Percentiles rank a stretch among this genome's conserved stretches.
Evolutionary conservation across 176 grass and related monocot species (phyloP).

Genomic region (Cocos nucifera): DNA sequence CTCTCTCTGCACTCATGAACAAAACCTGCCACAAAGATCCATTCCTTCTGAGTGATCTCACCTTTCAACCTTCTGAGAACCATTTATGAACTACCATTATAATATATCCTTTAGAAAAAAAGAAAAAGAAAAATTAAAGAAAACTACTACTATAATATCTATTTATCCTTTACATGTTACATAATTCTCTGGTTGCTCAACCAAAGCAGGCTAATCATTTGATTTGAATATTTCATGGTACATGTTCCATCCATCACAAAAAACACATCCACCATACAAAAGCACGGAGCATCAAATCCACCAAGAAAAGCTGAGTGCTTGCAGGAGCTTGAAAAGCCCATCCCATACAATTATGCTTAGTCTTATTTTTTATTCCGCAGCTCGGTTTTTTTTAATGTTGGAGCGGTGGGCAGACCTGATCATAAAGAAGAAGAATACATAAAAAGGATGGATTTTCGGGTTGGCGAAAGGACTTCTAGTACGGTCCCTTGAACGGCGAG

Average conservation of each 20-base stretch:
- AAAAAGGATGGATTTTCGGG: background rate
- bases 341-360: background rate
- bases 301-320: constrained; percentile 22
- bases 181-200: background rate
- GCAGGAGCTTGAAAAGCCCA: constrained; percentile 37
- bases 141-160: too few relatives aligned
- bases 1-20: background rate
- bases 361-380: too few relatives aligned
- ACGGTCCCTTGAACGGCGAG: too few relatives aligned
- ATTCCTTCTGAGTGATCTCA: constrained; percentile 1
- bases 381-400: too few relatives aligned
- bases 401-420: constrained; percentile 23
- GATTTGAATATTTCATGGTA: constrained; percentile 24
- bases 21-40: constrained; percentile 5
- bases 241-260: constrained; percentile 24
- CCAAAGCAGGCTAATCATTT: constrained; percentile 26
- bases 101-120: too few relatives aligned
- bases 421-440: constrained; percentile 43
- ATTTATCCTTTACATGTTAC: constrained; percentile 3
- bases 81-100: background rate
- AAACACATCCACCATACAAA: background rate
- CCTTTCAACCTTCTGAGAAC: constrained; percentile 1
- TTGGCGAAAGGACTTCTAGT: constrained; percentile 3
- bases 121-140: too few relatives aligned
- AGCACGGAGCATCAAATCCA: constrained; percentile 5